Conservation (phyloP, 2,329 filamentous ascomycete genomes). For the Didymella exigua region DNA sequence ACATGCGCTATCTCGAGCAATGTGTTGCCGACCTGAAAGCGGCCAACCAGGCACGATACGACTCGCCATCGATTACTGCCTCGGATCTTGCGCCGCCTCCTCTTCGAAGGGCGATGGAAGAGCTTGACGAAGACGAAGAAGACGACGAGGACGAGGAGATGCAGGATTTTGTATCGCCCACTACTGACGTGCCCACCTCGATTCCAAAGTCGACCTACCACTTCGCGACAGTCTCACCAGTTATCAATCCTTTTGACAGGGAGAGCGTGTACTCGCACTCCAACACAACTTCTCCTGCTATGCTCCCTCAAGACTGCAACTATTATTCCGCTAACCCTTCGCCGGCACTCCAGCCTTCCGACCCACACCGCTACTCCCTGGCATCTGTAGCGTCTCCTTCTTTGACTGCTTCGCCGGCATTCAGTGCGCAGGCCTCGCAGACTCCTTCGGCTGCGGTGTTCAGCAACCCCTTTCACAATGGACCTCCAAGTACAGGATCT, state of each 20-base stretch:
- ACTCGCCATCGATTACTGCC: slow-evolving; percentile 32
- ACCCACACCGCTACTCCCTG: slow-evolving; percentile 56
- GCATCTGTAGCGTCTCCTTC: slow-evolving; percentile 48
- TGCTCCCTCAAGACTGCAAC: slow-evolving; percentile 50
- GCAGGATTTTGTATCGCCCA: slow-evolving; percentile 45
- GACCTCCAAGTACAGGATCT: slow-evolving; percentile 32
- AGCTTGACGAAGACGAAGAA: slow-evolving; percentile 48
- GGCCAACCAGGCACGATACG: slow-evolving; percentile 36
- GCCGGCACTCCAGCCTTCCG: slow-evolving; percentile 45
- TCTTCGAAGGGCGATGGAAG: slow-evolving; percentile 7
- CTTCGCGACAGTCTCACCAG: slow-evolving; percentile 41
- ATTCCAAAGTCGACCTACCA: slow-evolving; percentile 28
- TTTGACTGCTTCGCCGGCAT: slow-evolving; percentile 44
- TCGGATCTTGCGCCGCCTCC: slow-evolving; percentile 36
- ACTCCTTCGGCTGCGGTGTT: slow-evolving; percentile 30
- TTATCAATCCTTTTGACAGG: slow-evolving; percentile 47
- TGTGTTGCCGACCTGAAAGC: slow-evolving; percentile 80
- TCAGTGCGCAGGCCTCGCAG: slow-evolving; percentile 49
- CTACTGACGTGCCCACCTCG: slow-evolving; percentile 21
- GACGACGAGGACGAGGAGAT: slow-evolving; percentile 55
- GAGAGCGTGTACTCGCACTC: slow-evolving; percentile 39
- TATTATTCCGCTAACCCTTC: slow-evolving; percentile 53
- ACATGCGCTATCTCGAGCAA: slow-evolving; percentile 90
- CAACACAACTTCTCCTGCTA: slow-evolving; percentile 49
- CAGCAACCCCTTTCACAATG: slow-evolving; percentile 36